Conservation (phyloP, 1,139 yeast species). For the Eremothecium coryli region DNA sequence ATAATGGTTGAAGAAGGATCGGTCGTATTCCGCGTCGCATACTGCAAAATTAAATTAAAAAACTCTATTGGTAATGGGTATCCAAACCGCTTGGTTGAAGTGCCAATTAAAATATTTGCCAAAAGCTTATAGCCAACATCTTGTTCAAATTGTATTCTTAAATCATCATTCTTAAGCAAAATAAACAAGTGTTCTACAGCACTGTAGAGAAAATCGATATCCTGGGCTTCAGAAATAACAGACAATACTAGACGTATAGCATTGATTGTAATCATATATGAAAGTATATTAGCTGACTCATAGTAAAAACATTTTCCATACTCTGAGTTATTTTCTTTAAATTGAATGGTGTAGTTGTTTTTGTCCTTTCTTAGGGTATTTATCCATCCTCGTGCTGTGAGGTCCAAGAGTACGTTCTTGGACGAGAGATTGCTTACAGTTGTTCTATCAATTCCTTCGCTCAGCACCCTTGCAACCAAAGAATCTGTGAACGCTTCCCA, state of each 20-base stretch:
- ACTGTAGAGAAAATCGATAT: conserved; percentile 12
- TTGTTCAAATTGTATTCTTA: conserved; percentile 15
- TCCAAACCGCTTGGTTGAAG: conserved; percentile 15
- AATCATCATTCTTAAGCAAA: conserved; percentile 12
- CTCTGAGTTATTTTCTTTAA: conserved; percentile 4
- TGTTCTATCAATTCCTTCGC: background rate
- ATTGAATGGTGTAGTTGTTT: background rate
- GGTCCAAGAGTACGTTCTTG: background rate
- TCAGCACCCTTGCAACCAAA: background rate
- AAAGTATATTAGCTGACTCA: conserved; percentile 13
- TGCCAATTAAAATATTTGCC: conserved; percentile 24
- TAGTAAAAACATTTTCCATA: conserved; percentile 17
- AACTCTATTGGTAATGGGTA: conserved; percentile 27
- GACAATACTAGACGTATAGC: conserved; percentile 14
- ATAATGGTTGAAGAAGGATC: conserved; percentile 39
- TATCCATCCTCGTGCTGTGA: background rate
- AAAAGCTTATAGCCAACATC: conserved; percentile 19
- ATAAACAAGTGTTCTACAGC: conserved; percentile 15
- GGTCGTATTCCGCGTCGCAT: conserved; percentile 38
- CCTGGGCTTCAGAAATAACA: conserved; percentile 9
- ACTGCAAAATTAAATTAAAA: conserved; percentile 35
- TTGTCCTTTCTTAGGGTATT: background rate
- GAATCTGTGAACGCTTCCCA: background rate
- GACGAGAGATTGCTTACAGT: background rate
- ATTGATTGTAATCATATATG: conserved; percentile 17